phyloP scores from a whole-genome alignment of 768 basidiomycete genomes.

The Mycena metata region DNA sequence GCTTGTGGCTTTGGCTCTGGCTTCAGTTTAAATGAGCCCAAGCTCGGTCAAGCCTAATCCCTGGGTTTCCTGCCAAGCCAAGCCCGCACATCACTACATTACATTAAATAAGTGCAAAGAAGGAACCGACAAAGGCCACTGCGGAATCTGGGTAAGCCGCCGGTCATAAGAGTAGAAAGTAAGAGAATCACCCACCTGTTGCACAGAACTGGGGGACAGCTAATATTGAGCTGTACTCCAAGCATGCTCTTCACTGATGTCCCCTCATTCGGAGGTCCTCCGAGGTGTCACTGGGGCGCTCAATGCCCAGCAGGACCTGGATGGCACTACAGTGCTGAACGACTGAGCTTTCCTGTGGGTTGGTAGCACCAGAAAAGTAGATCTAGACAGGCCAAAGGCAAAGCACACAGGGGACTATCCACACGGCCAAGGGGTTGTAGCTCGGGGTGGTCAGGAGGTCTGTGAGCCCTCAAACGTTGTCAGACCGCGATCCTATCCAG shows the following conservation, averaged over 20 bases:
- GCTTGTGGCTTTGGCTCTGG: too few relatives aligned
- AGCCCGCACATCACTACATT: too few relatives aligned
- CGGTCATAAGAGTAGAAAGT: not conserved
- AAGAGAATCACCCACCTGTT: conserved; percentile 54
- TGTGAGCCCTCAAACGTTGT: too few relatives aligned
- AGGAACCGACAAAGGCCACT: conserved; percentile 93
- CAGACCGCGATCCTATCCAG: too few relatives aligned
- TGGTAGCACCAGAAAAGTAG: not conserved
- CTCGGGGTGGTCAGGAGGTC: conserved; percentile 82
- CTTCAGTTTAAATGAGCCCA: too few relatives aligned
- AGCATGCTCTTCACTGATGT: conserved; percentile 57
- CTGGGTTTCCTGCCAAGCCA: too few relatives aligned
- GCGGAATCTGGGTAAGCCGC: not conserved
- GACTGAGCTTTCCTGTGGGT: conserved; percentile 63
- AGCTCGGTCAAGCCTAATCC: too few relatives aligned
- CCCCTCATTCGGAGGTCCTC: conserved; percentile 57
- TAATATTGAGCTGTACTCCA: conserved; percentile 75
- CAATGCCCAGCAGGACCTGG: conserved; percentile 82
- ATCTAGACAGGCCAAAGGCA: not conserved
- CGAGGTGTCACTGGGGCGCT: conserved; percentile 53
- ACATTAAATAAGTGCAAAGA: conserved; percentile 82
- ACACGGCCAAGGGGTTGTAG: conserved; percentile 85
- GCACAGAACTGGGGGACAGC: conserved; percentile 88
- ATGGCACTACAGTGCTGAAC: too few relatives aligned
- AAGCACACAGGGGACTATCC: conserved; percentile 84